Evolutionary conservation across 768 basidiomycete genomes (phyloP).

Genomic region (Collybia mongolica): DNA sequence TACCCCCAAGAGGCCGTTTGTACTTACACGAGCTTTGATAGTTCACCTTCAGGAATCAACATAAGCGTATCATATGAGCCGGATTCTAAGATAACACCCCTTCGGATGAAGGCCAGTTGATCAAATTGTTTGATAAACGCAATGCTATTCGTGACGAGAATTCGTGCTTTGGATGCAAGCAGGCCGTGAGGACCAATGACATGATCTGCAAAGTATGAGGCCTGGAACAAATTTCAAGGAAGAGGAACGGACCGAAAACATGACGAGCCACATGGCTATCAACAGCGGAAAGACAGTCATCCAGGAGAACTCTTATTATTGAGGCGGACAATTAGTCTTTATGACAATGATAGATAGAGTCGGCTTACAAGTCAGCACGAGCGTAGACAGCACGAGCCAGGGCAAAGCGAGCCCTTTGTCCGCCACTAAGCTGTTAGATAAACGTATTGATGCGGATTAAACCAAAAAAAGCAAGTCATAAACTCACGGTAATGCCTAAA

Average conservation of each 20-base stretch:
- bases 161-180: constrained; percentile 77
- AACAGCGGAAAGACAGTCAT: constrained; percentile 86
- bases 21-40: constrained; percentile 75
- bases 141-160: constrained; percentile 86
- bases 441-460: neutral
- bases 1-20: no score
- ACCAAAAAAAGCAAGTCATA: neutral
- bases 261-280: constrained; percentile 89
- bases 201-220: constrained; percentile 46
- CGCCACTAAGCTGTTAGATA: constrained; percentile 63
- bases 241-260: constrained; percentile 59
- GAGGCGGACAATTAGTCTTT: neutral
- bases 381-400: constrained; percentile 91
- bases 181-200: constrained; percentile 86
- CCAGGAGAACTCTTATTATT: constrained; percentile 62
- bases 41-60: constrained; percentile 57
- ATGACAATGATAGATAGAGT: neutral
- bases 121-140: constrained; percentile 82
- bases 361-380: constrained; percentile 77
- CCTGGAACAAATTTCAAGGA: neutral
- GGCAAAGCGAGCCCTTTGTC: constrained; percentile 80
- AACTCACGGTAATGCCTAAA: constrained; percentile 56
- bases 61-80: constrained; percentile 65
- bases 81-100: constrained; percentile 78
- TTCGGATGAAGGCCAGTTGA: constrained; percentile 69